Evolutionary conservation across 2,329 filamentous ascomycete genomes (phyloP).

Genomic region (Cladobotryum protrusum): DNA sequence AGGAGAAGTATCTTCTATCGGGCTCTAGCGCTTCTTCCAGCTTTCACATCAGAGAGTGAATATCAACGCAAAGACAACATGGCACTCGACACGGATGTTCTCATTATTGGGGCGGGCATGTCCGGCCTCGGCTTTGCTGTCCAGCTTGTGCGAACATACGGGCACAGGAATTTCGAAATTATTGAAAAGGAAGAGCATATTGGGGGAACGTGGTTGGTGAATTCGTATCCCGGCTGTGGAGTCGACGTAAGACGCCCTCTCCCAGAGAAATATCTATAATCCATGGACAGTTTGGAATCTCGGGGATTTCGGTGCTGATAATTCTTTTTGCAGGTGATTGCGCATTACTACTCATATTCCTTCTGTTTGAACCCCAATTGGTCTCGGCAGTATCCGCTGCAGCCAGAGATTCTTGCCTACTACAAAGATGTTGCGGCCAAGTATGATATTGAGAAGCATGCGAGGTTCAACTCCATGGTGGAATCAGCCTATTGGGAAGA

Average conservation of each 20-base stretch:
- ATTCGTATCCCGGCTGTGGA: slow-evolving; percentile 23
- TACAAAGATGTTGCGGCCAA: slow-evolving; percentile 16
- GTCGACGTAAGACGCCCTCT: slow-evolving; percentile 16
- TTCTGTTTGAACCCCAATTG: slow-evolving; percentile 23
- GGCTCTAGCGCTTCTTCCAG: too few species aligned
- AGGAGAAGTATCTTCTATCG: too few species aligned
- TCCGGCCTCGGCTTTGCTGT: slow-evolving; percentile 21
- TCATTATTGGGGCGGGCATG: slow-evolving; percentile 25
- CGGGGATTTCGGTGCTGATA: background rate
- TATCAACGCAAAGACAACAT: background rate
- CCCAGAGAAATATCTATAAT: too few species aligned
- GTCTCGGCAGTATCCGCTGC: slow-evolving; percentile 20
- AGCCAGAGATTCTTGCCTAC: slow-evolving; percentile 22
- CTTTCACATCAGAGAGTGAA: background rate
- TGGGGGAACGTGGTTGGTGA: slow-evolving; percentile 21
- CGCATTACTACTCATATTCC: slow-evolving; percentile 24
- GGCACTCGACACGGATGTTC: slow-evolving; percentile 16
- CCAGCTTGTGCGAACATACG: slow-evolving; percentile 16
- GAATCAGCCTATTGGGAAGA: slow-evolving; percentile 20
- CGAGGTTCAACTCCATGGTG: slow-evolving; percentile 15
- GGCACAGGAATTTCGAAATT: slow-evolving; percentile 18
- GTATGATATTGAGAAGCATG: slow-evolving; percentile 17
- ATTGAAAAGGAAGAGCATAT: slow-evolving; percentile 18
- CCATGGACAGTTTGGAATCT: background rate
- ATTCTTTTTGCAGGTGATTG: slow-evolving; percentile 14